Conservation (phyloP, 257 asterid species). For the Lycium barbarum region DNA sequence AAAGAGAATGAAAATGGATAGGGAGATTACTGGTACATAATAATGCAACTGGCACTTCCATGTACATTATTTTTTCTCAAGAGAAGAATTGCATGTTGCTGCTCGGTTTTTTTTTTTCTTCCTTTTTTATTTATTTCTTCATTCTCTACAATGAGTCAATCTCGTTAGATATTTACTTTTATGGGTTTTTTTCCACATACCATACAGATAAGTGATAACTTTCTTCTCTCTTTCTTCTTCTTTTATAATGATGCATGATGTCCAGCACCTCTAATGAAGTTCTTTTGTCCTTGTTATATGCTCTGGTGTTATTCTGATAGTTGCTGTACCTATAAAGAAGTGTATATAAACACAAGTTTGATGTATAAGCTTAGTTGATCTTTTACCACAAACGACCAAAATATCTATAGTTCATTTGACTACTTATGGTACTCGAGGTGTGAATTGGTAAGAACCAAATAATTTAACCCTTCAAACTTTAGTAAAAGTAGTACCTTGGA, state of each 20-base stretch:
- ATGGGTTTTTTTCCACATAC: not conserved
- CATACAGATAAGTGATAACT: not conserved
- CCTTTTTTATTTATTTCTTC: not conserved
- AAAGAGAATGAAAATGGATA: slow-evolving; percentile 64
- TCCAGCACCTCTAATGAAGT: not conserved
- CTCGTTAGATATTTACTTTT: not conserved
- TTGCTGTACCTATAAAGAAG: not conserved
- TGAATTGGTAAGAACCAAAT: not conserved
- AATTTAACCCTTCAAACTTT: not conserved
- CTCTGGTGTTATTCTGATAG: not conserved
- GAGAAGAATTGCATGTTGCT: slow-evolving; percentile 30
- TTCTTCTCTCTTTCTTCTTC: not conserved
- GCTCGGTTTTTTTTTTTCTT: not conserved
- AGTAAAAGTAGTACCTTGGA: too few species aligned
- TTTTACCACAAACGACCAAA: not conserved
- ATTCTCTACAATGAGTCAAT: not conserved
- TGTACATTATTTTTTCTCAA: slow-evolving; percentile 34
- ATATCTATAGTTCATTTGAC: not conserved
- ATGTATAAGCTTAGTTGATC: not conserved
- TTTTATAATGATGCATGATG: not conserved
- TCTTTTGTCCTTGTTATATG: not conserved
- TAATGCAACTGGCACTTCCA: slow-evolving; percentile 34
- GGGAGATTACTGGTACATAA: slow-evolving; percentile 57
- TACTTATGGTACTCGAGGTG: not conserved
- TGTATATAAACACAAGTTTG: not conserved